phyloP scores from a whole-genome alignment of 148 eudicot species.

The Chenopodium album region DNA sequence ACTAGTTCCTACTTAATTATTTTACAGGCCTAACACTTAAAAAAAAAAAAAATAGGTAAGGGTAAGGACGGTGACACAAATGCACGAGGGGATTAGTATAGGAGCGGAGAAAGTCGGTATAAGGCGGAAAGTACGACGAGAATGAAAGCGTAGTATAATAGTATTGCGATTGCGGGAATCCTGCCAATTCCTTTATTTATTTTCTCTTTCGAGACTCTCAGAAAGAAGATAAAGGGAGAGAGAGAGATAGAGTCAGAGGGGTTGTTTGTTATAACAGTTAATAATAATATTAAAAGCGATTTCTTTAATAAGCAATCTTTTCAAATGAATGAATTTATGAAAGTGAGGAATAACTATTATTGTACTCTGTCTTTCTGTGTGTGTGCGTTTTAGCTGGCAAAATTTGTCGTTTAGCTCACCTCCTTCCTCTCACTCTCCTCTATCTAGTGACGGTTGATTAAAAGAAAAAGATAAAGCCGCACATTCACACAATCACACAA shows the following conservation, averaged over 20 bases:
- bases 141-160: background rate
- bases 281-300: background rate
- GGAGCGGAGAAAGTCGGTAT: background rate
- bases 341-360: background rate
- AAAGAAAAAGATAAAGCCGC: background rate
- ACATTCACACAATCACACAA: background rate
- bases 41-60: background rate
- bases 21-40: too few relatives aligned
- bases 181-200: background rate
- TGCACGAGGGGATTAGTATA: background rate
- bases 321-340: background rate
- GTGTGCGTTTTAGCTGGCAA: constrained; percentile 11
- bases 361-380: too few relatives aligned
- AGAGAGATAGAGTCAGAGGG: background rate
- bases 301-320: background rate
- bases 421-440: background rate
- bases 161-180: background rate
- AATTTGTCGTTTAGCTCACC: constrained; percentile 3
- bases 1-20: too few relatives aligned
- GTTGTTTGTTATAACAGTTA: background rate
- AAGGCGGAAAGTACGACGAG: constrained; percentile 6
- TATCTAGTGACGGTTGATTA: background rate
- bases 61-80: background rate
- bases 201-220: background rate
- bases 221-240: background rate